phyloP scores from a whole-genome alignment of 805 yeast genomes.

The Torulaspora delbrueckii region DNA sequence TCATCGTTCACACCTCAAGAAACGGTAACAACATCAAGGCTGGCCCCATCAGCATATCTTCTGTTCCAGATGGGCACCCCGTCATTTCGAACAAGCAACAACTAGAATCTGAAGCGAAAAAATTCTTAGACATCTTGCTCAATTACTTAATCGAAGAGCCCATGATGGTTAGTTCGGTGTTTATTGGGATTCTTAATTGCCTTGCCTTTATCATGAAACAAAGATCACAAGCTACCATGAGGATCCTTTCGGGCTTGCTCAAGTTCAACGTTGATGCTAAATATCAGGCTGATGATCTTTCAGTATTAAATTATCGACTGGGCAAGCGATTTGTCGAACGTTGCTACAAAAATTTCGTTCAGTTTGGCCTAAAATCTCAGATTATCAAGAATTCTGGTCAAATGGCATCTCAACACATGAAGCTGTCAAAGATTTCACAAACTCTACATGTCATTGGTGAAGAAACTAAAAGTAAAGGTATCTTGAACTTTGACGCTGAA shows the following conservation, averaged over 20 bases:
- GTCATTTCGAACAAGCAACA: slow-evolving; percentile 46
- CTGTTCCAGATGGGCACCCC: slow-evolving; percentile 57
- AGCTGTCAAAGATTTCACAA: slow-evolving; percentile 33
- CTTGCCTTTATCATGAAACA: slow-evolving; percentile 57
- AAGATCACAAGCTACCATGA: slow-evolving; percentile 55
- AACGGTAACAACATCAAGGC: slow-evolving; percentile 17
- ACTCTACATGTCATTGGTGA: slow-evolving; percentile 35
- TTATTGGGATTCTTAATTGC: slow-evolving; percentile 65
- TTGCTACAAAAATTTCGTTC: slow-evolving; percentile 43
- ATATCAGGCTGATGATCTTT: slow-evolving; percentile 43
- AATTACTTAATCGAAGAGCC: slow-evolving; percentile 50
- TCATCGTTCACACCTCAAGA: slow-evolving; percentile 48
- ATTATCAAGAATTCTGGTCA: slow-evolving; percentile 28
- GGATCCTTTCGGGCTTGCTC: slow-evolving; percentile 55
- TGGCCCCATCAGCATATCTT: slow-evolving; percentile 42
- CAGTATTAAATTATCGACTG: slow-evolving; percentile 43
- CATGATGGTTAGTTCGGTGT: slow-evolving; percentile 50
- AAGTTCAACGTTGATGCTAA: slow-evolving; percentile 57
- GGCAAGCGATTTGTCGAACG: slow-evolving; percentile 62
- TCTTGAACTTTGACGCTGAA: slow-evolving; percentile 27
- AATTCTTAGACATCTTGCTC: slow-evolving; percentile 61
- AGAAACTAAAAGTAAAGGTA: slow-evolving; percentile 35
- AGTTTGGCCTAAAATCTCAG: slow-evolving; percentile 38
- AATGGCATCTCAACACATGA: slow-evolving; percentile 24
- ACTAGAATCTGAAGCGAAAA: slow-evolving; percentile 68